A percentile compares a stretch with the other conserved stretches of the same genome.
These are phyloP conservation scores for Mycosphaerella sp. DNA, from an alignment of 2,329 filamentous ascomycete genomes.

Conservation along the genomic window DNA sequence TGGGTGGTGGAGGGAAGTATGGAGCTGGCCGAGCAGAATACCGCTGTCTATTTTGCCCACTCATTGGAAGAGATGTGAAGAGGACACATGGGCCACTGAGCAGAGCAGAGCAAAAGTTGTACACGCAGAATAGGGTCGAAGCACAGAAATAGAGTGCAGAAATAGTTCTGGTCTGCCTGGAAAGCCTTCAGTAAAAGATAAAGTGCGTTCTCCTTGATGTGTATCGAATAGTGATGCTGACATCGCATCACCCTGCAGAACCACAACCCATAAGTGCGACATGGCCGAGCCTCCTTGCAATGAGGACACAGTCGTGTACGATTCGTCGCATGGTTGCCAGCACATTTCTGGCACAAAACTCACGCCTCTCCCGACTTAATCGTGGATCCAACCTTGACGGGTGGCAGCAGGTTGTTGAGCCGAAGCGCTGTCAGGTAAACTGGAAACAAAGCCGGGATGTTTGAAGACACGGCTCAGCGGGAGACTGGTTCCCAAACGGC, in stretches of 20 bases:
- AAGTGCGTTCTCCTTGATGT: conserved; percentile 3
- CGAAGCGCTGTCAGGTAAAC: conserved; percentile 6
- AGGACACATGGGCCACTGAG: neutral
- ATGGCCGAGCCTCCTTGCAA: conserved; percentile 6
- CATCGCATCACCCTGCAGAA: conserved; percentile 1
- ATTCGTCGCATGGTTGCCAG: conserved; percentile 4
- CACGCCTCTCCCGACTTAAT: neutral
- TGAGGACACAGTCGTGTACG: conserved; percentile 1
- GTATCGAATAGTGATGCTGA: conserved; percentile 2
- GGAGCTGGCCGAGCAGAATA: conserved; percentile 7
- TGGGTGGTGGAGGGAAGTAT: conserved; percentile 5
- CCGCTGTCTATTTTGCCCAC: conserved; percentile 7
- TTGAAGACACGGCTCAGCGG: neutral
- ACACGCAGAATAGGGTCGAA: neutral
- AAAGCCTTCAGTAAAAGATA: neutral
- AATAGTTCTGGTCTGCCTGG: conserved; percentile 2
- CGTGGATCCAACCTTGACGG: conserved; percentile 12
- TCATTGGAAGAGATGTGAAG: neutral
- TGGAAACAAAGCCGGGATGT: neutral
- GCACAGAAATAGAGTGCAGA: neutral
- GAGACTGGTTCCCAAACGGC: neutral
- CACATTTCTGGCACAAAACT: conserved; percentile 8
- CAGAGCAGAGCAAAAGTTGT: neutral
- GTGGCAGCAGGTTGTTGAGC: conserved; percentile 7
- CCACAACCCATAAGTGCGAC: neutral